Percentiles rank a stretch among this genome's conserved stretches.
These are phyloP conservation scores for Xanthoceras sorbifolium DNA, from an alignment of 345 rosid species.

Conservation along the genomic window DNA sequence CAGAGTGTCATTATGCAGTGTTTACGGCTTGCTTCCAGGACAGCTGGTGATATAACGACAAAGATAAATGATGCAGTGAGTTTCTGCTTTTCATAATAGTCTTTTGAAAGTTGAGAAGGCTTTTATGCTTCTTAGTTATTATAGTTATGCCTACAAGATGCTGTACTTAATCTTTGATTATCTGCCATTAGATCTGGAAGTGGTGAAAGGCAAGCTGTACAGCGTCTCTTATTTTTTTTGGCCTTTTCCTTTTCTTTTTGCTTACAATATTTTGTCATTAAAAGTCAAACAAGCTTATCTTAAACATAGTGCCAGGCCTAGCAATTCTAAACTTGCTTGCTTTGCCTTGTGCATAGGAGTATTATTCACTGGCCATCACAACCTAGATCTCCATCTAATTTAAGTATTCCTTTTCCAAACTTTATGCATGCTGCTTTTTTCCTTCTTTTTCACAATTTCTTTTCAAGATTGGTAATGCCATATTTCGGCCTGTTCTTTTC, in stretches of 20 bases:
- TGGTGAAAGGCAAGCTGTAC: background rate
- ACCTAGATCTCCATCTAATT: background rate
- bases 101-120: conserved; percentile 1
- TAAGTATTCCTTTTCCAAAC: background rate
- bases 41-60: conserved; percentile 62
- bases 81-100: conserved; percentile 17
- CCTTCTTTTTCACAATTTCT: background rate
- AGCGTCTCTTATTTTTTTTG: background rate
- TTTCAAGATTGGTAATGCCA: background rate
- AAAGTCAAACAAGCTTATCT: background rate
- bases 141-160: background rate
- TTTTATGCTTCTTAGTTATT: conserved; percentile 4
- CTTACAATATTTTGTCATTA: background rate
- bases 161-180: background rate
- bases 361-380: background rate
- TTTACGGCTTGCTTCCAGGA: conserved; percentile 54
- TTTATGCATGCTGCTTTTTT: background rate
- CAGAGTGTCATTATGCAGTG: conserved; percentile 69
- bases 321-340: background rate
- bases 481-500: background rate
- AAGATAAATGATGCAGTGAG: conserved; percentile 71
- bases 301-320: background rate
- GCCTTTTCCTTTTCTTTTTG: background rate
- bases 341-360: background rate
- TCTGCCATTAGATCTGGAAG: background rate